Percentiles rank a stretch among this genome's conserved stretches.
These are phyloP conservation scores for Chamaenerion angustifolium DNA, from an alignment of 345 rosid genomes.

Conservation along the genomic window DNA sequence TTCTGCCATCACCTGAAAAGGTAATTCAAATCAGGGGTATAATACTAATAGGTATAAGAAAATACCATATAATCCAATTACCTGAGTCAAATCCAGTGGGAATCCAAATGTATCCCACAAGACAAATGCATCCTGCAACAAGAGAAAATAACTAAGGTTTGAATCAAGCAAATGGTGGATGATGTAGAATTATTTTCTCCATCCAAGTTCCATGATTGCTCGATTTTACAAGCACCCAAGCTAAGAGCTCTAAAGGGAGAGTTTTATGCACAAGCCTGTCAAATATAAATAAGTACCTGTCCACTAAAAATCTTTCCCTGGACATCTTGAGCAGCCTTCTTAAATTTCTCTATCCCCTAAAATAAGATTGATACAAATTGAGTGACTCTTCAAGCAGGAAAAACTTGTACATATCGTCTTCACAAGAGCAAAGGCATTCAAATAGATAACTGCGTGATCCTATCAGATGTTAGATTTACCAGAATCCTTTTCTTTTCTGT, in stretches of 20 bases:
- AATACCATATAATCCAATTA: constrained; percentile 10
- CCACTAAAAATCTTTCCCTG: constrained; percentile 65
- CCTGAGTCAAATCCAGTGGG: constrained; percentile 94
- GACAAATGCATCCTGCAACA: constrained; percentile 82
- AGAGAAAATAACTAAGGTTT: not conserved
- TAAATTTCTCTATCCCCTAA: constrained; percentile 93
- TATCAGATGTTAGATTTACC: no score
- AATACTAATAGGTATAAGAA: not conserved
- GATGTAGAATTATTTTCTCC: no score
- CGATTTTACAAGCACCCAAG: no score
- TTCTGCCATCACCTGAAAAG: constrained; percentile 85
- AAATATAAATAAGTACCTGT: constrained; percentile 30
- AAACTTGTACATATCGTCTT: not conserved
- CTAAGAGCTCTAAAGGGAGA: not conserved
- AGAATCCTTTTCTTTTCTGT: no score
- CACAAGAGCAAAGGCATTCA: not conserved
- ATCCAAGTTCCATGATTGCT: no score
- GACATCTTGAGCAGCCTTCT: constrained; percentile 77
- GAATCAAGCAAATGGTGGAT: not conserved
- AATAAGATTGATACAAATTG: constrained; percentile 8
- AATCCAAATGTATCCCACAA: constrained; percentile 98
- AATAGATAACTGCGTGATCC: no score
- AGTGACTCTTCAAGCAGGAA: not conserved
- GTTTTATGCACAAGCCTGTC: not conserved
- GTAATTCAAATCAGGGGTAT: constrained; percentile 6